A percentile compares a stretch with the other conserved stretches of the same genome.
Conservation (phyloP, 2,329 filamentous ascomycete genomes). For the Stagonosporopsis tanaceti region DNA sequence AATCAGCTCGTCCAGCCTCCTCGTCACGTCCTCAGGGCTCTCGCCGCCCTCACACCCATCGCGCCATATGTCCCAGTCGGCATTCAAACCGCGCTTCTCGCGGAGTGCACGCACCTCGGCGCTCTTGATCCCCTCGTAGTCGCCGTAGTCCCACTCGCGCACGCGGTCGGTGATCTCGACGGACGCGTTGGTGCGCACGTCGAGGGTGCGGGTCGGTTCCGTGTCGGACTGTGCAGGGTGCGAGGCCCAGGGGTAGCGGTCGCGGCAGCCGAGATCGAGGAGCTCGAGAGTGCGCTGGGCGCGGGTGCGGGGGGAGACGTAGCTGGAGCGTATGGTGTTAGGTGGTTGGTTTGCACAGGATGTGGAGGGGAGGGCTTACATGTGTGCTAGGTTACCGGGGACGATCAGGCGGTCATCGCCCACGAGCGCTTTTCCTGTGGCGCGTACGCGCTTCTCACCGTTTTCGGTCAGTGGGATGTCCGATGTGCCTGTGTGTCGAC, state of each 20-base stretch:
- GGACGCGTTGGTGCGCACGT: conserved; percentile 51
- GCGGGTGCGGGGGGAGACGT: conserved; percentile 84
- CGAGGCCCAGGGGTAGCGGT: conserved; percentile 73
- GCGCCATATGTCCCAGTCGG: conserved; percentile 83
- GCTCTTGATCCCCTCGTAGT: conserved; percentile 66
- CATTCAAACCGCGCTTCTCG: conserved; percentile 58
- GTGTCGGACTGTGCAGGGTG: conserved; percentile 5
- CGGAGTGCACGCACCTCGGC: conserved; percentile 60
- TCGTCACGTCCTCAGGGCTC: conserved; percentile 75
- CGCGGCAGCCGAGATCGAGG: conserved; percentile 75
- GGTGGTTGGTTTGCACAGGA: neutral
- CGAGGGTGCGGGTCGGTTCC: conserved; percentile 10
- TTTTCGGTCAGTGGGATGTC: conserved; percentile 85
- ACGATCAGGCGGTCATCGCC: conserved; percentile 86
- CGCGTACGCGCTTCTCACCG: conserved; percentile 64
- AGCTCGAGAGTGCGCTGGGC: conserved; percentile 92
- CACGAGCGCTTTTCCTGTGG: conserved; percentile 82
- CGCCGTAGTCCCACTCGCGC: conserved; percentile 69
- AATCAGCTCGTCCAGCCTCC: conserved; percentile 78
- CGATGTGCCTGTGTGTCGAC: conserved; percentile 77
- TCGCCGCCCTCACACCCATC: conserved; percentile 87
- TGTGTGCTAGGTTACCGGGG: conserved; percentile 79
- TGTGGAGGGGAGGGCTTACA: conserved; percentile 62
- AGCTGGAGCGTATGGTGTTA: conserved; percentile 55
- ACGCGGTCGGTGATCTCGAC: conserved; percentile 61